A percentile compares a stretch with the other conserved stretches of the same genome.
These are phyloP conservation scores for Chlorophyllum brunneum DNA, from an alignment of 768 basidiomycete genomes.

Conservation along the genomic window DNA sequence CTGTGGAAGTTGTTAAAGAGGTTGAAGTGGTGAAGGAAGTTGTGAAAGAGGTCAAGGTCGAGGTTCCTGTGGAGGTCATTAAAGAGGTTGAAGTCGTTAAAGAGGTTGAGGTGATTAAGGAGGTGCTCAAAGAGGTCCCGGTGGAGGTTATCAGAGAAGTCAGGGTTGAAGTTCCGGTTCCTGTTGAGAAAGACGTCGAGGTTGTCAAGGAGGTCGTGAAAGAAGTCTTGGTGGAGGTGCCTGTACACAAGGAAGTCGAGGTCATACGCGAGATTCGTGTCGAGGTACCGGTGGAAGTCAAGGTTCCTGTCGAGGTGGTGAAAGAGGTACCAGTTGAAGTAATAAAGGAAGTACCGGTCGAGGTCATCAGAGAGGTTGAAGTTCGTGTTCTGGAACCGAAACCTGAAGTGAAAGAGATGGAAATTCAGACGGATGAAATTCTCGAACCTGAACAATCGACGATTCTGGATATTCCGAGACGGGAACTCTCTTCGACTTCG, in stretches of 20 bases:
- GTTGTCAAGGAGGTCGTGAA: slow-evolving; percentile 9
- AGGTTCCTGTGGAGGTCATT: slow-evolving; percentile 12
- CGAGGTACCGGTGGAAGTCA: slow-evolving; percentile 13
- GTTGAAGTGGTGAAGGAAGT: slow-evolving; percentile 7
- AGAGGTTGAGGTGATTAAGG: slow-evolving; percentile 13
- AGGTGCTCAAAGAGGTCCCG: slow-evolving; percentile 20
- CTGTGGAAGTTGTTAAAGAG: slow-evolving; percentile 6
- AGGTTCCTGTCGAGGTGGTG: slow-evolving; percentile 15
- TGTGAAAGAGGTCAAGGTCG: slow-evolving; percentile 14
- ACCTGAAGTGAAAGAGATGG: slow-evolving; percentile 69
- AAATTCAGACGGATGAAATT: slow-evolving; percentile 70
- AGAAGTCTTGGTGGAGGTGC: slow-evolving; percentile 12
- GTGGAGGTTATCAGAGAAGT: slow-evolving; percentile 5
- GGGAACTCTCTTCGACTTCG: background rate
- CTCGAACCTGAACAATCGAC: slow-evolving; percentile 4
- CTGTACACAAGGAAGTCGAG: slow-evolving; percentile 6
- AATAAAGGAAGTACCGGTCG: slow-evolving; percentile 18
- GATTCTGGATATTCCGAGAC: background rate
- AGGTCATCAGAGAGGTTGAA: background rate
- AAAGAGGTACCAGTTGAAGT: slow-evolving; percentile 16
- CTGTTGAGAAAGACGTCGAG: slow-evolving; percentile 11
- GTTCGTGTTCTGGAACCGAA: slow-evolving; percentile 36
- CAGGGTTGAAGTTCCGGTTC: slow-evolving; percentile 9
- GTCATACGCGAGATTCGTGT: slow-evolving; percentile 7
- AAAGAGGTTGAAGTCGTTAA: slow-evolving; percentile 6